Base-by-base conservation (phyloP, 2,329 filamentous ascomycete genomes). In the Pseudonectria foliicola region DNA sequence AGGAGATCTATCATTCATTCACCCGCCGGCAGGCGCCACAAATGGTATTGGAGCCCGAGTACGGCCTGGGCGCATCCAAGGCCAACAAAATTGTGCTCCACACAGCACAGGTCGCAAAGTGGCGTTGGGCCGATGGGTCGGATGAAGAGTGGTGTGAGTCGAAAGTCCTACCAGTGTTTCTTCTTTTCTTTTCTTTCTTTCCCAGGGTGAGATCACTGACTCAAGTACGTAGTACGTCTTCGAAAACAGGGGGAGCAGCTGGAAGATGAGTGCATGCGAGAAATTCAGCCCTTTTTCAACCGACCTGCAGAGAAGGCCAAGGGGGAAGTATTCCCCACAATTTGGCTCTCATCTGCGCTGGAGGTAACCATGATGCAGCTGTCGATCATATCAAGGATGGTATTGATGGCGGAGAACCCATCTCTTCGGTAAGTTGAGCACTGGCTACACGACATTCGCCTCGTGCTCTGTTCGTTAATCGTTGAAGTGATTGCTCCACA, bases 21-120 rank as follows among this genome's bases (percentile, higher is more conserved):
- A 64, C 60, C 3, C 54, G 58, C 23, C 49, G 53, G 7, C 57
- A 64, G 10, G 51, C 61, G 1, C 61, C 61, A 0, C 59, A 64
- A 41, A 54, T 64, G 27, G 52, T 56, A 3, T 50, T 63, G 0
- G 54, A 55, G 2, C 46, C 54, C 0, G 59, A 59, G 8, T 54
- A 60, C 14, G 61, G 59, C 30, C 48, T 53, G 4, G 53, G 48
- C 3, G 56, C 61, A 1, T 61, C 61, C 1, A 55, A 51, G 7
- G 61, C 60, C 2, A 64, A 64, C 44, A 60, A 59, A 39, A 56
- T 61, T 11, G 61, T 64, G 5, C 55, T 64, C 49, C 62, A 64
- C 37, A 63, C 61, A 7, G 61, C 62, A 8, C 60, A 64, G 16
- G 56, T 62, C 0, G 59, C 61, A 2, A 62, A 61, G 38, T 64